Conservation (phyloP, 345 rosid genomes). For the Euphorbia lathyris region DNA sequence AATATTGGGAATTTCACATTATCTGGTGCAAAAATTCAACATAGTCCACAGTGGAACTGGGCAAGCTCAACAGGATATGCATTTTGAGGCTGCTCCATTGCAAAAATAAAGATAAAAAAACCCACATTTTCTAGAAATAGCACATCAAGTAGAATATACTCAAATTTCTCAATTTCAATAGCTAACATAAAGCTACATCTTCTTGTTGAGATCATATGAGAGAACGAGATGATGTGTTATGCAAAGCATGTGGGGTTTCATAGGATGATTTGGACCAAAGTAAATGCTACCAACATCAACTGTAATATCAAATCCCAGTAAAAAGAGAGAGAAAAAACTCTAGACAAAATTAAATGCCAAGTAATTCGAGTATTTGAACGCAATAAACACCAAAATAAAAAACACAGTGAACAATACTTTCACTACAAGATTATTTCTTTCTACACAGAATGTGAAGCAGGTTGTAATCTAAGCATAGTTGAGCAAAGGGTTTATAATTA, state of each 20-base stretch:
- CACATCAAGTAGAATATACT: too few relatives aligned
- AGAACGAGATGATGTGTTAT: constrained; percentile 99
- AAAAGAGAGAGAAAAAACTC: too few relatives aligned
- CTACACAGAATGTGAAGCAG: too few relatives aligned
- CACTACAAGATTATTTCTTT: too few relatives aligned
- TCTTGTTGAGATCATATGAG: constrained; percentile 82
- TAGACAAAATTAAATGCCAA: too few relatives aligned
- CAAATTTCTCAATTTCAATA: not conserved
- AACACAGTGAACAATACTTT: too few relatives aligned
- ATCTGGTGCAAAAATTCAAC: constrained; percentile 89
- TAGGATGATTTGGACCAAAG: constrained; percentile 96
- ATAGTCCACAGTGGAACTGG: constrained; percentile 93
- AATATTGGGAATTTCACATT: constrained; percentile 60
- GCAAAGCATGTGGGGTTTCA: constrained; percentile 96
- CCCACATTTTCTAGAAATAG: not conserved
- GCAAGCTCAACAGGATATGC: constrained; percentile 97
- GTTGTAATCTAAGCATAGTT: too few relatives aligned
- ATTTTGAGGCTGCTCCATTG: constrained; percentile 90
- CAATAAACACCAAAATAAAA: too few relatives aligned
- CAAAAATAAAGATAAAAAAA: constrained; percentile 13
- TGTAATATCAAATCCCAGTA: constrained; percentile 27
- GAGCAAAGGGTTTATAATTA: too few relatives aligned
- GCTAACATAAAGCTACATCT: constrained; percentile 92
- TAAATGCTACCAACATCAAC: constrained; percentile 93
- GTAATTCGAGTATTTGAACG: too few relatives aligned